These are phyloP conservation scores for Pseudogymnoascus sp. DNA, from an alignment of 2,329 filamentous ascomycete species.

Conservation along the genomic window DNA sequence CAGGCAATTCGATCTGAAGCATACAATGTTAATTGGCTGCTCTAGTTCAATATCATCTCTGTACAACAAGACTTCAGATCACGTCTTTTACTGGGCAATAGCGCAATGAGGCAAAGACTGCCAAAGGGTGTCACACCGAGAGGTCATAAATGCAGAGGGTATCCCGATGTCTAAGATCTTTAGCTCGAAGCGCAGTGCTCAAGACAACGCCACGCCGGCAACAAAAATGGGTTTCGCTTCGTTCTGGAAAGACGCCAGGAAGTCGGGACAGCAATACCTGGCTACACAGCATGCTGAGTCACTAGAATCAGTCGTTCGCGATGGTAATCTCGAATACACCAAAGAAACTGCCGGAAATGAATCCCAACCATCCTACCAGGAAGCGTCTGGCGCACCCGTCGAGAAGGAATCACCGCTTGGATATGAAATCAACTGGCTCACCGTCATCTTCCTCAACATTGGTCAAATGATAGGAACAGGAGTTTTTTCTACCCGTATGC, in stretches of 20 bases:
- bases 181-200: background rate
- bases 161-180: background rate
- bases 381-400: conserved; percentile 53
- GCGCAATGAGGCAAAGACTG: background rate
- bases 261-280: conserved; percentile 4
- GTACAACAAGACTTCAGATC: background rate
- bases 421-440: conserved; percentile 46
- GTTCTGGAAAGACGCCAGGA: conserved; percentile 4
- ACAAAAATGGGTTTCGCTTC: conserved; percentile 4
- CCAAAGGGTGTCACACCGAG: background rate
- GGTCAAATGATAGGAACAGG: conserved; percentile 56
- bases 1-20: background rate
- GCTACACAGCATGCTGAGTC: background rate
- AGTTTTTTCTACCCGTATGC: conserved; percentile 55
- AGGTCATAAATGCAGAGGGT: background rate
- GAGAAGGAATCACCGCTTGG: conserved; percentile 50
- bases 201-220: background rate
- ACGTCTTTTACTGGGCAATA: conserved; percentile 1
- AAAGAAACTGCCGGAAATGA: conserved; percentile 37
- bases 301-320: background rate
- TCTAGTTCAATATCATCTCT: background rate
- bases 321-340: conserved; percentile 16
- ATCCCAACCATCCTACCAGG: conserved; percentile 41
- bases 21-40: background rate
- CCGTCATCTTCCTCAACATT: conserved; percentile 52